phyloP scores from a whole-genome alignment of 306 rosid genomes.

The Benincasa hispida region DNA sequence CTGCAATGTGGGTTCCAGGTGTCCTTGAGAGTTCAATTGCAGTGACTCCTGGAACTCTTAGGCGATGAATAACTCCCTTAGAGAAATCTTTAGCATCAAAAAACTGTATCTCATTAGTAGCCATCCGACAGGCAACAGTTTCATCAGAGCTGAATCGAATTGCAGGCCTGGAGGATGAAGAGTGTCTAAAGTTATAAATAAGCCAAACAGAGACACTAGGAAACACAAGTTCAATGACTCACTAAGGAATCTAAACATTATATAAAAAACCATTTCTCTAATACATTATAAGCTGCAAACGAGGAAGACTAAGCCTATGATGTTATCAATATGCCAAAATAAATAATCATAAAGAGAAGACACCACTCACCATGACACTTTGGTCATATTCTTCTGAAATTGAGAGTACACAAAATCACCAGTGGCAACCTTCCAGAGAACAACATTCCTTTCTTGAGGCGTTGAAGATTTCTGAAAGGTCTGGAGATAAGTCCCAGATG shows the following conservation, averaged over 20 bases:
- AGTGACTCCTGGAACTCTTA: conserved; percentile 67
- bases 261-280: neutral
- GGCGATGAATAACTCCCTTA: conserved; percentile 47
- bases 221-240: neutral
- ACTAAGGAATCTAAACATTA: neutral
- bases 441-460: conserved; percentile 68
- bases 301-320: neutral
- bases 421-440: conserved; percentile 46
- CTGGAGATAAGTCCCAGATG: conserved; percentile 59
- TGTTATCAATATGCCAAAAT: neutral
- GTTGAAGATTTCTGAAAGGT: conserved; percentile 57
- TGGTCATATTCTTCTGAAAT: conserved; percentile 61
- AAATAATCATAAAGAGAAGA: neutral
- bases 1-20: conserved; percentile 80
- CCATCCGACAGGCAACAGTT: conserved; percentile 64
- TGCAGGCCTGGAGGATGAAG: conserved; percentile 49
- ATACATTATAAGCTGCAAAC: neutral
- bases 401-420: conserved; percentile 54
- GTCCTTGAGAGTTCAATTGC: conserved; percentile 65
- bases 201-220: too few species aligned
- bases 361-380: conserved; percentile 45
- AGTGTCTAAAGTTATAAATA: neutral
- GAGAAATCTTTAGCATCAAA: conserved; percentile 57
- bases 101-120: conserved; percentile 80
- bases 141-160: conserved; percentile 73